Conservation (phyloP, 75 land plant genomes). For the Picea sitchensis region DNA sequence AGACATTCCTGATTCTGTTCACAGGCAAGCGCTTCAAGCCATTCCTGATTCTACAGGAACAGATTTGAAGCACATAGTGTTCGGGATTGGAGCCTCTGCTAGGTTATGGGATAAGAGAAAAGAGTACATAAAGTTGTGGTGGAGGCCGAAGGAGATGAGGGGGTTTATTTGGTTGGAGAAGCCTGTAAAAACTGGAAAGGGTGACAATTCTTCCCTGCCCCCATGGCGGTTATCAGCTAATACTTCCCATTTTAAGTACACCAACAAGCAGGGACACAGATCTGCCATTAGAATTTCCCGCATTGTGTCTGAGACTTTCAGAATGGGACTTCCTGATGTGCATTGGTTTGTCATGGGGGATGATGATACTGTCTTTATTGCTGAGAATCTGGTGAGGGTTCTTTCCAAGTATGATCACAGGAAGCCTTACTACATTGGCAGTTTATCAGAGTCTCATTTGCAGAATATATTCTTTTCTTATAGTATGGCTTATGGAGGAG, state of each 20-base stretch:
- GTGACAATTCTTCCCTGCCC: constrained; percentile 24
- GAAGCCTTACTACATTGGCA: constrained; percentile 69
- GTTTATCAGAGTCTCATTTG: constrained; percentile 54
- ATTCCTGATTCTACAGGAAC: constrained; percentile 9
- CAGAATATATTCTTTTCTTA: constrained; percentile 66
- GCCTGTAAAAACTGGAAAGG: constrained; percentile 2
- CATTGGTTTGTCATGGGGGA: constrained; percentile 74
- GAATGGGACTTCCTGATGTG: constrained; percentile 44
- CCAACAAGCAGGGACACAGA: constrained; percentile 44
- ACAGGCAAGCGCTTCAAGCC: background rate
- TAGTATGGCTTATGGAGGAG: constrained; percentile 80
- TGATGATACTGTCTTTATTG: constrained; percentile 67
- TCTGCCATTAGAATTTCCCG: constrained; percentile 71
- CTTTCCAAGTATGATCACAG: constrained; percentile 64
- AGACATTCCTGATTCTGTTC: too few relatives aligned
- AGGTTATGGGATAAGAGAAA: constrained; percentile 55
- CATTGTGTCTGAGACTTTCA: constrained; percentile 24
- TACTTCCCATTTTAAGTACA: constrained; percentile 59
- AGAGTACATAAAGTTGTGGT: constrained; percentile 66
- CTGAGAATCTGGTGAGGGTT: constrained; percentile 66
- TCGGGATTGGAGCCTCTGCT: constrained; percentile 68
- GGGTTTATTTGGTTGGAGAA: constrained; percentile 69
- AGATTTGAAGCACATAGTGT: constrained; percentile 48
- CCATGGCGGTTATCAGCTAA: constrained; percentile 45
- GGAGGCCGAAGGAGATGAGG: constrained; percentile 54